Evolutionary conservation across 257 asterid genomes (phyloP).

Genomic region (Primulina huaijiensis): DNA sequence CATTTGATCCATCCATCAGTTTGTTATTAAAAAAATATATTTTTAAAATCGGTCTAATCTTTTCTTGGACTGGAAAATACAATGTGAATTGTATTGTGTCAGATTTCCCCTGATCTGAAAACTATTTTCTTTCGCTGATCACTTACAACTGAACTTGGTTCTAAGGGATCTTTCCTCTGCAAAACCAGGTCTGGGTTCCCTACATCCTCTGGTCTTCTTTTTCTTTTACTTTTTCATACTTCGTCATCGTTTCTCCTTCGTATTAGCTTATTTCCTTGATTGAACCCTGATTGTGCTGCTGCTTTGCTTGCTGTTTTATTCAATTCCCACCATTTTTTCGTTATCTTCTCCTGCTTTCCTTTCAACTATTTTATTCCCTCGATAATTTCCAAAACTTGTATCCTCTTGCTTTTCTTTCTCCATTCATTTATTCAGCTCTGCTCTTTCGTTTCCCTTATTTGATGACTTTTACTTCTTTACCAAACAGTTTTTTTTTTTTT

Average conservation of each 20-base stretch:
- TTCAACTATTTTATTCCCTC: slow-evolving; percentile 16
- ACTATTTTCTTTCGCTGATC: slow-evolving; percentile 2
- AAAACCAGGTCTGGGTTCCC: slow-evolving; percentile 18
- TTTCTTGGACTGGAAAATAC: slow-evolving; percentile 12
- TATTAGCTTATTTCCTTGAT: neutral
- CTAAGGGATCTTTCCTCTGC: slow-evolving; percentile 17
- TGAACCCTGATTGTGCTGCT: neutral
- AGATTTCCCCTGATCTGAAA: slow-evolving; percentile 27
- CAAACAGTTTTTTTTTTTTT: neutral
- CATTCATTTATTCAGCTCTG: neutral
- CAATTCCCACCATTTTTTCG: neutral
- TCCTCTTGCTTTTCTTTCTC: slow-evolving; percentile 12
- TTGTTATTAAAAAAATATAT: too few species aligned
- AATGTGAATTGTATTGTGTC: slow-evolving; percentile 11
- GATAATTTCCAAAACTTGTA: slow-evolving; percentile 8
- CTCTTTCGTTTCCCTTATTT: slow-evolving; percentile 14
- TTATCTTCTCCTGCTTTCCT: slow-evolving; percentile 9
- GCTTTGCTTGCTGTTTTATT: neutral
- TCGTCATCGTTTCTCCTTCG: neutral
- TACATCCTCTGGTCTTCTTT: neutral
- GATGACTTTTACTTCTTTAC: slow-evolving; percentile 15
- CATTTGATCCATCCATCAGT: neutral
- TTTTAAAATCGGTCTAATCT: neutral
- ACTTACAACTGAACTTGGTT: slow-evolving; percentile 1
- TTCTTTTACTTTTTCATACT: neutral